phyloP scores from a whole-genome alignment of 345 rosid species.

The Firmiana major region DNA sequence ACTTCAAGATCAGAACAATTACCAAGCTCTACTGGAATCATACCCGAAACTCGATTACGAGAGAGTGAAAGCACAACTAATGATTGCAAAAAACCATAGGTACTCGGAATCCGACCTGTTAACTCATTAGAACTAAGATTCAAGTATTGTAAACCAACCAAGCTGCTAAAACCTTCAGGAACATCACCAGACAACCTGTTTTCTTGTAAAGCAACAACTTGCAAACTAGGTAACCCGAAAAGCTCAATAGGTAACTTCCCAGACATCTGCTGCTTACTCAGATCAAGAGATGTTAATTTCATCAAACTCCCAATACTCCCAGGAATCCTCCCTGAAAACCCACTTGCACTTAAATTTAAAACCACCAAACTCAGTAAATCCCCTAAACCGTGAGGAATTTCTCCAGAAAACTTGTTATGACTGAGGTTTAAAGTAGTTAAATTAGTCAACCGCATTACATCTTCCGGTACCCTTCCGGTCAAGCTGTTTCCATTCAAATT shows the following conservation, averaged over 20 bases:
- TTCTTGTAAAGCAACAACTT: slow-evolving; percentile 51
- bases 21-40: slow-evolving; percentile 62
- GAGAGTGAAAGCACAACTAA: slow-evolving; percentile 61
- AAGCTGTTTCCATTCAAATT: slow-evolving; percentile 52
- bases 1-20: slow-evolving; percentile 68
- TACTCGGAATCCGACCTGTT: slow-evolving; percentile 49
- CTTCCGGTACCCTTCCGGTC: slow-evolving; percentile 51
- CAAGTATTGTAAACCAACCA: slow-evolving; percentile 53
- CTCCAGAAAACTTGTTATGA: slow-evolving; percentile 54
- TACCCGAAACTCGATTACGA: slow-evolving; percentile 46
- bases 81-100: slow-evolving; percentile 60
- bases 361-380: slow-evolving; percentile 48
- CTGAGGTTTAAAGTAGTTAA: slow-evolving; percentile 55
- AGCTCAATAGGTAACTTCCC: slow-evolving; percentile 69
- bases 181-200: slow-evolving; percentile 49
- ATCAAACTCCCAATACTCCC: slow-evolving; percentile 46
- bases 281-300: slow-evolving; percentile 57
- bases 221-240: slow-evolving; percentile 73
- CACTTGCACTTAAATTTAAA: slow-evolving; percentile 63
- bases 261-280: slow-evolving; percentile 66
- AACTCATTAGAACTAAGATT: slow-evolving; percentile 55
- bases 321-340: slow-evolving; percentile 69
- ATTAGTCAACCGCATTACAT: slow-evolving; percentile 47
- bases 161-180: slow-evolving; percentile 88
- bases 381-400: slow-evolving; percentile 48